Evolutionary conservation across 2,329 filamentous ascomycete genomes (phyloP), one percentile per base, ranked within the genome.

Genomic region (Acrocalymma vagum): DNA sequence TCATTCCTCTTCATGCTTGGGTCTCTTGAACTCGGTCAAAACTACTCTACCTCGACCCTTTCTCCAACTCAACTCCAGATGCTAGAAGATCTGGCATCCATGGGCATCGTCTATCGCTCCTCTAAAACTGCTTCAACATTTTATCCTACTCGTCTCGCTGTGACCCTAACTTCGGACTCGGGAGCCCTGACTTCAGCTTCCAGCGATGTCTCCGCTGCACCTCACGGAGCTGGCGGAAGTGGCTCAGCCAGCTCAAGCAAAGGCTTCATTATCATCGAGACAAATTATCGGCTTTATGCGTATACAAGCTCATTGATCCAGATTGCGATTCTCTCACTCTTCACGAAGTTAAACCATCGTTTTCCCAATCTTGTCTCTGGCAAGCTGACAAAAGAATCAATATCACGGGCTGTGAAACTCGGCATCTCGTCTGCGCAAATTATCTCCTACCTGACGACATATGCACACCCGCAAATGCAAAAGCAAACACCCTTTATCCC

Each of bases 371-470:
- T 99, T 72, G 88, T 97, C 10, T 90, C 91, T 0, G 94, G 93
- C 27, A 91, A 94, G 54, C 79, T 99, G 26, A 95, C 91, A 9
- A 90, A 95, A 48, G 81, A 88, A 37, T 96, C 91, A 10, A 88
- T 97, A 58, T 88, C 90, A 39, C 83, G 85, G 43, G 95, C 95
- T 48, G 92, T 97, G 52, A 80, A 84, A 47, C 87, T 87, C 64
- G 94, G 94, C 62, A 99, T 99, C 74, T 96, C 92, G 1, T 86
- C 90, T 11, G 87, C 95, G 58, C 94, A 99, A 68, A 95, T 99
- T 68, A 93, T 99, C 60, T 85, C 87, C 13, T 99, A 97, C 72
- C 83, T 99, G 2, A 85, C 87, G 6, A 87, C 89, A 4, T 93
- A 99, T 72, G 94, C 94, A 0, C 94, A 99, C 72, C 91, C 95